Percentiles rank a stretch among this genome's conserved stretches.
phyloP scores from a whole-genome alignment of 75 land plant species.

The Pinus tabuliformis region DNA sequence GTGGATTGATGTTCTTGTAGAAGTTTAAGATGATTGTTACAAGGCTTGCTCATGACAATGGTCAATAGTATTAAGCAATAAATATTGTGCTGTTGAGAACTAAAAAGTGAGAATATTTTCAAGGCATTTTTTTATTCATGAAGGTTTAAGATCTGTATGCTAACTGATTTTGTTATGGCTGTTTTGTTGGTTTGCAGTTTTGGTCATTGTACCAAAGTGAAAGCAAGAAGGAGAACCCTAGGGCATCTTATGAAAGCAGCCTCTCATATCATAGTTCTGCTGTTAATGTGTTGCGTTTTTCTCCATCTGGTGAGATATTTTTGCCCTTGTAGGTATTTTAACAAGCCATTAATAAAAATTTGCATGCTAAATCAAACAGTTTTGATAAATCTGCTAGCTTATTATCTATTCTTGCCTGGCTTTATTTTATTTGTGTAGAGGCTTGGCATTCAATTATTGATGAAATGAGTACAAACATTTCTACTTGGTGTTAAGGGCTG shows the following conservation, averaged over 20 bases:
- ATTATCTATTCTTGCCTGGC: not conserved
- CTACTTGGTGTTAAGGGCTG: too few relatives aligned
- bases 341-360: not conserved
- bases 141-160: not conserved
- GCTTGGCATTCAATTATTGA: too few relatives aligned
- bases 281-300: slow-evolving; percentile 86
- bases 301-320: slow-evolving; percentile 67
- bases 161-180: not conserved
- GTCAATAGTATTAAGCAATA: not conserved
- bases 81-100: not conserved
- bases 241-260: slow-evolving; percentile 62
- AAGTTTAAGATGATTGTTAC: not conserved
- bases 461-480: too few relatives aligned
- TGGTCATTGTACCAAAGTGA: slow-evolving; percentile 62
- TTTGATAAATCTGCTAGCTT: not conserved
- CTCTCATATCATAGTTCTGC: slow-evolving; percentile 87
- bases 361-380: not conserved
- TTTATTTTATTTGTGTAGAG: too few relatives aligned
- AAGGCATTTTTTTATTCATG: not conserved
- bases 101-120: not conserved
- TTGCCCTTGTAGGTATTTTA: not conserved
- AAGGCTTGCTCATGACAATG: not conserved
- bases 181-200: slow-evolving; percentile 47
- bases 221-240: slow-evolving; percentile 47
- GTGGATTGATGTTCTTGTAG: not conserved